Evolutionary conservation across 1,284 basidiomycete genomes (phyloP).

Genomic region (Ceratobasidium theobromae): DNA sequence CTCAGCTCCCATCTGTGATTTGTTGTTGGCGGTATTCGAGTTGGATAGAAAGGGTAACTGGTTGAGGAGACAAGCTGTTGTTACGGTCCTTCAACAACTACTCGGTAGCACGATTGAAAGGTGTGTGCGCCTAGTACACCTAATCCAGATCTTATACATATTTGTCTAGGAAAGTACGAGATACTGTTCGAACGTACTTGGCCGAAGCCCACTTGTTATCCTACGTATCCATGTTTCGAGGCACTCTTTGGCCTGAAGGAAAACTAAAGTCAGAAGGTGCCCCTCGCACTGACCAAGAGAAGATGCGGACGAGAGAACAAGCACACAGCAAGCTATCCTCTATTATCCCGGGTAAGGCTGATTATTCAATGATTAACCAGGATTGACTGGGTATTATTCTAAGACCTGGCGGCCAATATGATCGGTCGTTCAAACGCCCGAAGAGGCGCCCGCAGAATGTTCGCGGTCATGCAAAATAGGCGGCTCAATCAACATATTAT

Average conservation of each 20-base stretch:
- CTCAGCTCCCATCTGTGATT: slow-evolving; percentile 90
- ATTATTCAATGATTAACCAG: background rate
- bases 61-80: slow-evolving; percentile 93
- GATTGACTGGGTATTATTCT: background rate
- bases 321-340: slow-evolving; percentile 86
- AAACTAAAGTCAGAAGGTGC: slow-evolving; percentile 59
- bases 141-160: background rate
- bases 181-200: slow-evolving; percentile 63
- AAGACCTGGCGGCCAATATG: slow-evolving; percentile 93
- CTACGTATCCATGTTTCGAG: slow-evolving; percentile 66
- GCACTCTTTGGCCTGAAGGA: slow-evolving; percentile 82
- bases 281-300: slow-evolving; percentile 79
- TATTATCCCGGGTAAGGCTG: slow-evolving; percentile 76
- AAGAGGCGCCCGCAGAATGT: slow-evolving; percentile 85
- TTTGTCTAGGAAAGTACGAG: slow-evolving; percentile 75
- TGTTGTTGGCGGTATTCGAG: slow-evolving; percentile 90
- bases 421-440: slow-evolving; percentile 93
- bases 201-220: slow-evolving; percentile 69
- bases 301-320: slow-evolving; percentile 73
- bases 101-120: slow-evolving; percentile 94
- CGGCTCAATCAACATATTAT: slow-evolving; percentile 90
- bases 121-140: slow-evolving; percentile 49
- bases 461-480: slow-evolving; percentile 89
- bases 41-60: slow-evolving; percentile 95
- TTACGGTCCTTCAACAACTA: slow-evolving; percentile 93